Evolutionary conservation across 169 alveolate species (phyloP), one percentile per base, ranked within the genome.

Genomic region (Plasmodium vinckei): DNA sequence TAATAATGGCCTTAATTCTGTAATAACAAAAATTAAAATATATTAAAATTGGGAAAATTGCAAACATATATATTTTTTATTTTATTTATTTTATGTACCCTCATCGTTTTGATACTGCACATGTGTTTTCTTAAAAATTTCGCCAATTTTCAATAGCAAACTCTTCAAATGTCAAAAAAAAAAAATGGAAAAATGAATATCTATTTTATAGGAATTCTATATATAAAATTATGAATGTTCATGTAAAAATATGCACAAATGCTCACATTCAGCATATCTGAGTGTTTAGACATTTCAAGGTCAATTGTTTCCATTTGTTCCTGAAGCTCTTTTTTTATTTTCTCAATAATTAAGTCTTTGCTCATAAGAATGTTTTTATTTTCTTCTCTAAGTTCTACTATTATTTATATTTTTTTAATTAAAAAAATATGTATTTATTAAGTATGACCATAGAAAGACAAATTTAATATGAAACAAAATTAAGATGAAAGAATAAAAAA

Each of bases 51-150:
- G n/a, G 1, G 25, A 25, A 10, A 9, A 25, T 70, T 51, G 47
- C 4, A n/a, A 68, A 15, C 13, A 7, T 0, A 2, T 39, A 21
- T 9, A 15, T 39, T 33, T 21, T 25, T 10, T 9, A 21, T 5
- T 61, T 21, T 21, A 42, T 54, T 27, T 61, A 53, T 54, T 27
- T 61, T 46, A 21, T 67, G 39, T 63, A 79, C 89, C 89, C 56
- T 60, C 64, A 23, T 79, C 89, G 33, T 67, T 42, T 47, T 79
- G 64, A 53, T 79, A 79, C 25, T 79, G 84, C 53, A 79, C 71
- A 23, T 79, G 89, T 21, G 73, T 79, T 56, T 79, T 79, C 56
- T 79, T 79, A 79, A 79, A 79, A 59, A 79, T 79, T 27, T 65
- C 89, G 54, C 49, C 17, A 10, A 67, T 56, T 53, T 79, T 79